Conservation (phyloP, 352 stramenopile genomes). For the Phytophthora uliginosa region DNA sequence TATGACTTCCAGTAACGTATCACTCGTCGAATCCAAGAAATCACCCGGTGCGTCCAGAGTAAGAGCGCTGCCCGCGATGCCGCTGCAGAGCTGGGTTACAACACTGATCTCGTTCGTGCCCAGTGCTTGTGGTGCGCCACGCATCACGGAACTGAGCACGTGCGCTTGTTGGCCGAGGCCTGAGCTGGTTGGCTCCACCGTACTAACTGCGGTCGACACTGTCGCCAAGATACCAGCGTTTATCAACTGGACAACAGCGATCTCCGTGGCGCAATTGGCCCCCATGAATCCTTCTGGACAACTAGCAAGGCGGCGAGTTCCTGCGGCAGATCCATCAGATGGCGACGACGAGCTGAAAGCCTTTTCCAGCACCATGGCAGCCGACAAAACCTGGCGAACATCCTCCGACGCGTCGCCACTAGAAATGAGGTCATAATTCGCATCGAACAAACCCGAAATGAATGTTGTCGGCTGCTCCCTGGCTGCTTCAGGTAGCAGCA, state of each 20-base stretch:
- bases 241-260: conserved; percentile 43
- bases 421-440: conserved; percentile 11
- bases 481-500: conserved; percentile 46
- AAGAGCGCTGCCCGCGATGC: conserved; percentile 60
- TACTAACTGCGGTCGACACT: conserved; percentile 31
- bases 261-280: conserved; percentile 45
- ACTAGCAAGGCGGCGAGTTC: conserved; percentile 23
- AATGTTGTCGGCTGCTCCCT: conserved; percentile 51
- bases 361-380: conserved; percentile 55
- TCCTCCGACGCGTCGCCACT: conserved; percentile 37
- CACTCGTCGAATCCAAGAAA: conserved; percentile 55
- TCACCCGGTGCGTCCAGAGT: conserved; percentile 39
- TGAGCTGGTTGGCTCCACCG: conserved; percentile 52
- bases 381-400: conserved; percentile 50
- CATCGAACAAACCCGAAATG: conserved; percentile 44
- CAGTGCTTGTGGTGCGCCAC: conserved; percentile 48
- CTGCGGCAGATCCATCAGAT: conserved; percentile 1
- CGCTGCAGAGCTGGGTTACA: conserved; percentile 51
- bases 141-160: conserved; percentile 56
- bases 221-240: conserved; percentile 60
- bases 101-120: conserved; percentile 36
- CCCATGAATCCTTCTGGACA: conserved; percentile 56
- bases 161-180: conserved; percentile 64
- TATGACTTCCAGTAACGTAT: conserved; percentile 55
- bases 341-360: conserved; percentile 35